Conservation (phyloP, 129 eudicot species). For the Deinandra increscens region DNA sequence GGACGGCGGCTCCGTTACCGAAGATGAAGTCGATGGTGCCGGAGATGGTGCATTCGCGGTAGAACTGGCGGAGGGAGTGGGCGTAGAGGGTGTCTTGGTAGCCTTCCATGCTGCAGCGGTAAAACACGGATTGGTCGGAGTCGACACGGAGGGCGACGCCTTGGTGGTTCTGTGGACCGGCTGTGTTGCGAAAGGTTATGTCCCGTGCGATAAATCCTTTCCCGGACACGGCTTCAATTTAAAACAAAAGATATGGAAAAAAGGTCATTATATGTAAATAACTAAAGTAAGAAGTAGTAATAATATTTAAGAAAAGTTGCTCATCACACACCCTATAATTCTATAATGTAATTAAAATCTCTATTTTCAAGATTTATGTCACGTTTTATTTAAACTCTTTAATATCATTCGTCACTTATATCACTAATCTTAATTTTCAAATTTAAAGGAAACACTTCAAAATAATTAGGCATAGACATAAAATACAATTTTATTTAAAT, state of each 20-base stretch:
- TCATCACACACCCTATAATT: no score
- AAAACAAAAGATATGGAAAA: neutral
- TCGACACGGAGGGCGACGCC: slow-evolving; percentile 90
- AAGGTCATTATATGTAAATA: no score
- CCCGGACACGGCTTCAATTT: slow-evolving; percentile 87
- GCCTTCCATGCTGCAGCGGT: slow-evolving; percentile 94
- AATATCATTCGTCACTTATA: no score
- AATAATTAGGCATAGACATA: no score
- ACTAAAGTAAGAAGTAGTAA: no score
- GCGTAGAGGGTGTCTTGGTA: slow-evolving; percentile 91
- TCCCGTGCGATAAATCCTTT: slow-evolving; percentile 86
- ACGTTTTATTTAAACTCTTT: no score
- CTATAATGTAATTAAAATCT: no score
- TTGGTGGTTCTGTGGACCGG: slow-evolving; percentile 77
- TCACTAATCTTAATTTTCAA: no score
- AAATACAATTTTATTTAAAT: no score
- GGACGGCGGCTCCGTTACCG: slow-evolving; percentile 91
- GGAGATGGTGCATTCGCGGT: slow-evolving; percentile 74
- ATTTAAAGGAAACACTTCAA: no score
- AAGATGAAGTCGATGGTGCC: slow-evolving; percentile 95
- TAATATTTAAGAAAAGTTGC: no score
- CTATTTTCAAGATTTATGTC: no score
- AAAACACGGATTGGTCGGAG: slow-evolving; percentile 85
- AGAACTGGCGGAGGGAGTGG: slow-evolving; percentile 93
- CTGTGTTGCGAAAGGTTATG: slow-evolving; percentile 90